Evolutionary conservation across 1,139 yeast species (phyloP), one percentile per base, ranked within the genome.

Genomic region (Sugiyamaella grinbergsii): DNA sequence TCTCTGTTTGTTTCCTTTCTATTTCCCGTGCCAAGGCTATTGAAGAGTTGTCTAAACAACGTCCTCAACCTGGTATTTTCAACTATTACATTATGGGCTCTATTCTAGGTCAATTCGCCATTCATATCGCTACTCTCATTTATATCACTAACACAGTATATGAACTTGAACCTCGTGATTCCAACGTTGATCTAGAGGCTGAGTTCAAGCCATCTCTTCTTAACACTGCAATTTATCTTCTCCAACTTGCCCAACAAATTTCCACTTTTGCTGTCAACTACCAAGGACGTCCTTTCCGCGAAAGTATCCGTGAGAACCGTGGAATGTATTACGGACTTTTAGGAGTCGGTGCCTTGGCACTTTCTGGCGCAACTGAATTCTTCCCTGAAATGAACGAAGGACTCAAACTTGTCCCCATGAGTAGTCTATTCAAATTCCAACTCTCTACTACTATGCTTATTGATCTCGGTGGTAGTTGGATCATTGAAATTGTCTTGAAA

Each of bases 11-110:
- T 76, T 93, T 93, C 81, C 78, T 91, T 70, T 88, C 96, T 44
- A 90, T 93, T 63, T 90, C 98, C 28, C 85, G 96, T 65, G 97
- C 98, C 67, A 84, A 82, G 63, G 95, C 98, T 32, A 74, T 91
- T 54, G 88, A 93, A 56, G 87, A 89, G 69, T 77, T 93, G 59
- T 87, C 96, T 10, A 88, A 85, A 70, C 89, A 90, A 70, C 85
- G 99, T 73, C 99, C 99, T 33, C 98, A 91, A 73, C 94, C 95
- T 42, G 98, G 98, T 55, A 94, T 93, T 59, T 94, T 94, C 77
- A 93, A 91, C 71, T 77, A 76, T 58, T 93, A 93, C 72, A 93
- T 91, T 62, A 91, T 93, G 96, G 98, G 98, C 3, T 91, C 98
- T 1, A 91, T 93, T 60, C 75, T 93, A 60, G 95, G 97, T 36